These are phyloP conservation scores for Boletellus sp. DNA, from an alignment of 768 basidiomycete genomes.

Conservation along the genomic window DNA sequence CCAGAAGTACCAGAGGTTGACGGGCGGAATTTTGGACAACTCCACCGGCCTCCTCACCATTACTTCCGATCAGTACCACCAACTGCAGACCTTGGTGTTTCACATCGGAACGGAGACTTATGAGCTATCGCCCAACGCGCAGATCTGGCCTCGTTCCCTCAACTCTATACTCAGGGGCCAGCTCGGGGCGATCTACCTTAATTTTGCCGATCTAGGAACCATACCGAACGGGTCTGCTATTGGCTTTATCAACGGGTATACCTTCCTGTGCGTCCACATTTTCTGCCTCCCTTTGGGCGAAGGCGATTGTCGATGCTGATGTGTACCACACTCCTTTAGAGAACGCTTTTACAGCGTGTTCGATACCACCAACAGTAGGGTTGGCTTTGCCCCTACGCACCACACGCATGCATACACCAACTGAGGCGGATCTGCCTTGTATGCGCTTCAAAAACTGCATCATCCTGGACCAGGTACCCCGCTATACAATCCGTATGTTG, in stretches of 20 bases:
- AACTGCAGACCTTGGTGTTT: slow-evolving; percentile 19
- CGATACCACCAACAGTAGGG: slow-evolving; percentile 14
- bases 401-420: too few relatives aligned
- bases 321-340: not conserved
- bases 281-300: not conserved
- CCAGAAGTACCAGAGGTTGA: slow-evolving; percentile 6
- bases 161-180: slow-evolving; percentile 24
- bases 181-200: slow-evolving; percentile 18
- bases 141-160: slow-evolving; percentile 9
- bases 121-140: slow-evolving; percentile 16
- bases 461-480: too few relatives aligned
- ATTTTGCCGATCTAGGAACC: slow-evolving; percentile 13
- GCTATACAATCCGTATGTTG: too few relatives aligned
- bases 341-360: slow-evolving; percentile 37
- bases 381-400: slow-evolving; percentile 40
- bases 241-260: slow-evolving; percentile 14
- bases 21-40: slow-evolving; percentile 12
- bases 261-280: slow-evolving; percentile 10
- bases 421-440: too few relatives aligned
- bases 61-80: slow-evolving; percentile 17
- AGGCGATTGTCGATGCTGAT: not conserved
- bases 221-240: slow-evolving; percentile 1
- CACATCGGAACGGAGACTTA: slow-evolving; percentile 4
- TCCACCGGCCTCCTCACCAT: slow-evolving; percentile 26
- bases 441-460: too few relatives aligned